Conservation (phyloP, 2,329 filamentous ascomycete genomes). For the Epichloe festucae region DNA sequence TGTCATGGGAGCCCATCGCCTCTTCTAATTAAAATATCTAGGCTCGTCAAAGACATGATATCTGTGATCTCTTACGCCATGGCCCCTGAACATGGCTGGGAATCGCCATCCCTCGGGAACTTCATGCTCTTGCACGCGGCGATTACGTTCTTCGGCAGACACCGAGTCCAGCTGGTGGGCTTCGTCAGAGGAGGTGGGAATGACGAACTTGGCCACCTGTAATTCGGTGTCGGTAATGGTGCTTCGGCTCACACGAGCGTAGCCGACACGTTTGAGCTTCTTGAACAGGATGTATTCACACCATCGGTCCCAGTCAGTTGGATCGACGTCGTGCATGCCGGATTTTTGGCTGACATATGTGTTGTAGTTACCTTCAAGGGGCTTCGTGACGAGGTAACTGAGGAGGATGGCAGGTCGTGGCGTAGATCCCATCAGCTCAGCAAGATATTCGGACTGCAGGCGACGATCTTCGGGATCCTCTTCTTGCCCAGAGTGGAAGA, state of each 20-base stretch:
- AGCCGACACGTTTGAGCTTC: slow-evolving; percentile 69
- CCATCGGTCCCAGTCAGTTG: slow-evolving; percentile 90
- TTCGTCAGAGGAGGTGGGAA: slow-evolving; percentile 51
- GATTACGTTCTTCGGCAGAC: slow-evolving; percentile 41
- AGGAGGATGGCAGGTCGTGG: slow-evolving; percentile 72
- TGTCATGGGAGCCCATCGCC: neutral
- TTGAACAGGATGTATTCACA: slow-evolving; percentile 99
- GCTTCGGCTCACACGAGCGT: slow-evolving; percentile 75
- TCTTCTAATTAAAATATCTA: slow-evolving; percentile 45
- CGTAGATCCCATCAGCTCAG: slow-evolving; percentile 75
- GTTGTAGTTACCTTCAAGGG: slow-evolving; percentile 88
- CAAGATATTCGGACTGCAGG: slow-evolving; percentile 73
- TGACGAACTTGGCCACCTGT: slow-evolving; percentile 88
- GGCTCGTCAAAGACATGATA: slow-evolving; percentile 97
- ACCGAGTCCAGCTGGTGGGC: slow-evolving; percentile 28
- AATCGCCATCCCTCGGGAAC: slow-evolving; percentile 71
- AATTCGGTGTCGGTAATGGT: slow-evolving; percentile 97
- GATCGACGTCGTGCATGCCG: slow-evolving; percentile 92
- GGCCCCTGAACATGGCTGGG: slow-evolving; percentile 68
- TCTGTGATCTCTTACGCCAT: slow-evolving; percentile 75
- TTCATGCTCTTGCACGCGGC: slow-evolving; percentile 52
- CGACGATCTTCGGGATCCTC: slow-evolving; percentile 88
- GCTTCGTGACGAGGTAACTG: slow-evolving; percentile 85
- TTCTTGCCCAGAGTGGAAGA: slow-evolving; percentile 97
- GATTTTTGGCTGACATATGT: slow-evolving; percentile 78